phyloP scores from a whole-genome alignment of 2,329 filamentous ascomycete genomes.

The Apiospora rasikravindrae region DNA sequence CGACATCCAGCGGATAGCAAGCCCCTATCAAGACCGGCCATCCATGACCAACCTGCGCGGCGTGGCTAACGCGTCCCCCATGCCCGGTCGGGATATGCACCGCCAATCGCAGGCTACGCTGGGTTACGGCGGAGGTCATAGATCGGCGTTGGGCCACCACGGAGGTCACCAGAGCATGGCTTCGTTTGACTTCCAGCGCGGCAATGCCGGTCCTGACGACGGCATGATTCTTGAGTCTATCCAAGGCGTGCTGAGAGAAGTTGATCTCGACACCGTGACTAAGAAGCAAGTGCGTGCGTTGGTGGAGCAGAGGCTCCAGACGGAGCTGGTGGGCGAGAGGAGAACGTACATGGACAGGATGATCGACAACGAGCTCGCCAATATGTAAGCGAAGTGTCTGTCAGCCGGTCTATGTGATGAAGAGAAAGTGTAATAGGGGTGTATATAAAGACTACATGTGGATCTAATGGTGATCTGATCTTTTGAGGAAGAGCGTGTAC shows the following conservation, averaged over 20 bases:
- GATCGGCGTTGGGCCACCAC: constrained; percentile 49
- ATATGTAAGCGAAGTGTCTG: constrained; percentile 62
- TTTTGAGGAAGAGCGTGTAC: background rate
- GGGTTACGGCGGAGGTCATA: constrained; percentile 53
- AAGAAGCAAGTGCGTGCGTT: constrained; percentile 96
- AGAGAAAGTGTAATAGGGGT: background rate
- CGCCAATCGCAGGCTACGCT: constrained; percentile 52
- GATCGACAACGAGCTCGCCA: constrained; percentile 92
- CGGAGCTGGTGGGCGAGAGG: constrained; percentile 84
- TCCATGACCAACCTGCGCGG: constrained; percentile 66
- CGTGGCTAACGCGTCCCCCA: constrained; percentile 53
- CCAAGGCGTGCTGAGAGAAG: constrained; percentile 79
- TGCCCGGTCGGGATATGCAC: constrained; percentile 43
- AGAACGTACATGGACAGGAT: constrained; percentile 88
- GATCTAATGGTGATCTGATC: constrained; percentile 2
- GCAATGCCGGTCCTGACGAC: constrained; percentile 73
- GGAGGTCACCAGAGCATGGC: constrained; percentile 53
- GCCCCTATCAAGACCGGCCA: constrained; percentile 64
- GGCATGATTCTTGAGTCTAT: constrained; percentile 83
- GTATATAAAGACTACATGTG: constrained; percentile 18
- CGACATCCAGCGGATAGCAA: constrained; percentile 55
- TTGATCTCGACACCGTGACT: constrained; percentile 94
- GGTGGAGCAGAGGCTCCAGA: constrained; percentile 92
- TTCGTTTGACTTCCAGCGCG: constrained; percentile 67
- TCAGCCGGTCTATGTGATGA: background rate